phyloP scores from a whole-genome alignment of 805 yeast species.

The Starmerella asiatica region DNA sequence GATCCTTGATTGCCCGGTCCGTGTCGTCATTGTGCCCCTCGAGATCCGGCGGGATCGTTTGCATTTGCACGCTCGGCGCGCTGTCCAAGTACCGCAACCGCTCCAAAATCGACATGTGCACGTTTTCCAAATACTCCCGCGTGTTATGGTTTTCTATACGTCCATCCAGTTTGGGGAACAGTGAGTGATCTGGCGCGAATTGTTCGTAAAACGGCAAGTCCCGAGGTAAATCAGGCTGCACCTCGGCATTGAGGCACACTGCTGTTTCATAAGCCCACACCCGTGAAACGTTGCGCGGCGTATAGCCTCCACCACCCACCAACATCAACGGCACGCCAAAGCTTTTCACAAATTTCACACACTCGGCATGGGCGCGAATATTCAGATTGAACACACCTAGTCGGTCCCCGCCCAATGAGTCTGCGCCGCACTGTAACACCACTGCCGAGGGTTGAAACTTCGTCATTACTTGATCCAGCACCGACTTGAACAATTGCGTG shows the following conservation, averaged over 20 bases:
- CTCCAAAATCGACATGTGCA: constrained; percentile 62
- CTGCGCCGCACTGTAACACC: constrained; percentile 98
- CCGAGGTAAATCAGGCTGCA: constrained; percentile 64
- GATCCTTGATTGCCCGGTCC: constrained; percentile 28
- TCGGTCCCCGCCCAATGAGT: constrained; percentile 88
- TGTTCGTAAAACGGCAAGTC: constrained; percentile 62
- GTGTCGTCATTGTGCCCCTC: constrained; percentile 30
- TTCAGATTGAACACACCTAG: constrained; percentile 91
- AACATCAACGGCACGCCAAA: constrained; percentile 86
- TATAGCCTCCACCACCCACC: constrained; percentile 96
- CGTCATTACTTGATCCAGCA: constrained; percentile 78
- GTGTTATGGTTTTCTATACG: constrained; percentile 75
- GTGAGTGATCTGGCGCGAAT: constrained; percentile 81
- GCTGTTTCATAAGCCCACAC: constrained; percentile 94
- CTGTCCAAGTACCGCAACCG: constrained; percentile 68
- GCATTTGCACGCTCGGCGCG: constrained; percentile 92
- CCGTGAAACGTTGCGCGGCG: constrained; percentile 91
- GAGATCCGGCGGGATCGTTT: constrained; percentile 64
- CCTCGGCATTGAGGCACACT: constrained; percentile 60
- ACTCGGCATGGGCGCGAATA: constrained; percentile 90
- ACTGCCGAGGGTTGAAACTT: constrained; percentile 89
- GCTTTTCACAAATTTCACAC: constrained; percentile 74
- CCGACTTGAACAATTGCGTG: constrained; percentile 45
- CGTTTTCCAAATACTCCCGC: constrained; percentile 67
- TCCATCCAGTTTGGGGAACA: constrained; percentile 74